A percentile compares a stretch with the other conserved stretches of the same genome.
Evolutionary conservation across 2,329 filamentous ascomycete species (phyloP).

Genomic region (Trichoderma gracile): DNA sequence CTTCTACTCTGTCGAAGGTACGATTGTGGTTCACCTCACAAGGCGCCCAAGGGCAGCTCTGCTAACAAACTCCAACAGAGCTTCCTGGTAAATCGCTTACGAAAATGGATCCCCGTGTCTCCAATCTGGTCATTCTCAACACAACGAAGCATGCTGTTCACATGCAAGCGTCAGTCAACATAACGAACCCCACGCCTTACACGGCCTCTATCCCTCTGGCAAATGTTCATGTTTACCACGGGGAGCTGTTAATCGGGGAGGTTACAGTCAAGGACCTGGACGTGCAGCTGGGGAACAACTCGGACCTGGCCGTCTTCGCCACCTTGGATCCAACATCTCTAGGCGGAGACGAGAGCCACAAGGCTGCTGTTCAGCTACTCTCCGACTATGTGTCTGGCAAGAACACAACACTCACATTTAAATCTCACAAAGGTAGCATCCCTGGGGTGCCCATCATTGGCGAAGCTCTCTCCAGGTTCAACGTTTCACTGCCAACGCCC

Average conservation of each 20-base stretch:
- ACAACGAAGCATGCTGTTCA: constrained; percentile 71
- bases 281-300: constrained; percentile 70
- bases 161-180: constrained; percentile 71
- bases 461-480: constrained; percentile 68
- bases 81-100: constrained; percentile 56
- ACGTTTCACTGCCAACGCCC: constrained; percentile 71
- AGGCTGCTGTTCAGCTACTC: constrained; percentile 69
- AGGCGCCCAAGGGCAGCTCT: constrained; percentile 23
- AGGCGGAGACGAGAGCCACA: constrained; percentile 61
- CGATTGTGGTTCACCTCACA: constrained; percentile 30
- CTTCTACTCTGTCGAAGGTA: constrained; percentile 20
- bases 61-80: constrained; percentile 51
- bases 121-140: constrained; percentile 69
- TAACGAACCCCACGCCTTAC: constrained; percentile 90
- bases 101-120: constrained; percentile 62
- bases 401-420: constrained; percentile 78
- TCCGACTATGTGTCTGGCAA: constrained; percentile 85
- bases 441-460: constrained; percentile 73
- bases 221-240: constrained; percentile 73
- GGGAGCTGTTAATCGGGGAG: constrained; percentile 73
- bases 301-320: constrained; percentile 65
- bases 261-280: constrained; percentile 65
- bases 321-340: constrained; percentile 70
- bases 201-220: constrained; percentile 78
- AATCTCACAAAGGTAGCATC: constrained; percentile 69